Evolutionary conservation across 805 yeast species (phyloP).

Genomic region (Starmerella tilneyi): DNA sequence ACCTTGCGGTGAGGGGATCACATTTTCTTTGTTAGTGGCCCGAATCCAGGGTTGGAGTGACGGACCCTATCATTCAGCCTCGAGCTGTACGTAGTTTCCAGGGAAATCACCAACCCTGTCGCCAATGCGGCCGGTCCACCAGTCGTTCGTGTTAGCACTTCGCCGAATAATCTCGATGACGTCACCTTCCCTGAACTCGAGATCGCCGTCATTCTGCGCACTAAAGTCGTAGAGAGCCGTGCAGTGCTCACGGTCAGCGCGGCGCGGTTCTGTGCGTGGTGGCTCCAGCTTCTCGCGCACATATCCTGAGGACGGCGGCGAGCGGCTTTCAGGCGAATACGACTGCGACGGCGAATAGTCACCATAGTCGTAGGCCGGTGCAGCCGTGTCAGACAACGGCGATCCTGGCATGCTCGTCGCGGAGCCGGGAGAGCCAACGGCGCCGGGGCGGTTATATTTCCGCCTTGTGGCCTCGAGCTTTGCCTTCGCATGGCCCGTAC

Average conservation of each 20-base stretch:
- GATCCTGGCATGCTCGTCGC: slow-evolving; percentile 1
- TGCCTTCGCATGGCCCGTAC: slow-evolving; percentile 62
- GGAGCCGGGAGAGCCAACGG: background rate
- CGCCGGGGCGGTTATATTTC: slow-evolving; percentile 38
- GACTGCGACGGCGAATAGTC: slow-evolving; percentile 26
- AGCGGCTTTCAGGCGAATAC: slow-evolving; percentile 13
- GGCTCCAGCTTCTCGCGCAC: slow-evolving; percentile 24
- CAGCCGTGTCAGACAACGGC: background rate
- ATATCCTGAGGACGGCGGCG: background rate
- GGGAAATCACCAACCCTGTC: slow-evolving; percentile 92
- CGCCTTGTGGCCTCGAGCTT: slow-evolving; percentile 76
- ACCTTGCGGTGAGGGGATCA: too few relatives aligned
- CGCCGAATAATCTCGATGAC: slow-evolving; percentile 72
- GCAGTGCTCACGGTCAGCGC: slow-evolving; percentile 39
- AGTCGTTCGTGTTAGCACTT: slow-evolving; percentile 76
- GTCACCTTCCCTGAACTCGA: slow-evolving; percentile 79
- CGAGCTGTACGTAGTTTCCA: slow-evolving; percentile 81
- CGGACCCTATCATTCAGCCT: background rate
- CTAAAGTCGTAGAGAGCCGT: slow-evolving; percentile 85
- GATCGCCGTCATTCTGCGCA: slow-evolving; percentile 90
- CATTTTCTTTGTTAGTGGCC: too few relatives aligned
- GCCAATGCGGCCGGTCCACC: slow-evolving; percentile 95
- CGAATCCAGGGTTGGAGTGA: too few relatives aligned
- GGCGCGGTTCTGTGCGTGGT: slow-evolving; percentile 28
- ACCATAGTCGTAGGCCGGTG: slow-evolving; percentile 21